Conservation (phyloP, 2,329 filamentous ascomycete species). For the Sarocladiaceae sp. region DNA sequence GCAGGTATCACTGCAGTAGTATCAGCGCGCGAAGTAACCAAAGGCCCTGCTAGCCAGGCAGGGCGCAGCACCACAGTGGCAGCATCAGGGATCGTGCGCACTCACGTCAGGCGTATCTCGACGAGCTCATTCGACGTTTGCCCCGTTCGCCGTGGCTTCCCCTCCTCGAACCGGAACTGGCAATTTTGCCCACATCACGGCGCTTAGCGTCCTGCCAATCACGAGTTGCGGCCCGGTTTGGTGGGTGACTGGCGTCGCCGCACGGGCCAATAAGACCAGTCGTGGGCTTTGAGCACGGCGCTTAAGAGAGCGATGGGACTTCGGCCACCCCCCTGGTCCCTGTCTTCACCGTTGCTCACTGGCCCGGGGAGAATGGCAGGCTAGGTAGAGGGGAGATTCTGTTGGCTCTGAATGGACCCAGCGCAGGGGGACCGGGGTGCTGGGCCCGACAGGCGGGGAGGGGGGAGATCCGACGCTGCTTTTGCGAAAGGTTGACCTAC, state of each 20-base stretch:
- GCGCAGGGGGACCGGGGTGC: conserved; percentile 5
- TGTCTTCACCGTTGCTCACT: conserved; percentile 1
- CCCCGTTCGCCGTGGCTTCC: too few species aligned
- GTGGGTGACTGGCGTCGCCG: conserved; percentile 25
- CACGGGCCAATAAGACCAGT: conserved; percentile 21
- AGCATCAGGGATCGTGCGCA: too few species aligned
- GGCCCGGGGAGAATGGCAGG: background rate
- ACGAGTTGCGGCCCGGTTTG: conserved; percentile 17
- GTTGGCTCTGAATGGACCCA: background rate
- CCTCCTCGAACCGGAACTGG: background rate
- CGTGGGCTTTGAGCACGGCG: conserved; percentile 21
- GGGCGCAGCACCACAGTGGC: background rate
- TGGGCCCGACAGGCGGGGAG: conserved; percentile 5
- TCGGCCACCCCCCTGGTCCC: conserved; percentile 9
- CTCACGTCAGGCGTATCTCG: too few species aligned
- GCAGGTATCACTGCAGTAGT: conserved; percentile 5
- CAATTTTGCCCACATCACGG: conserved; percentile 10
- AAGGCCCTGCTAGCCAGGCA: conserved; percentile 4
- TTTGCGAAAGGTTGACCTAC: background rate
- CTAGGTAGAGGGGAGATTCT: background rate
- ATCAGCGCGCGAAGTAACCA: conserved; percentile 4
- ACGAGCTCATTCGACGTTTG: conserved; percentile 3
- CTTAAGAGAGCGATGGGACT: conserved; percentile 23
- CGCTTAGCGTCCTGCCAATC: conserved; percentile 23
- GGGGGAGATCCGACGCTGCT: conserved; percentile 8